Evolutionary conservation across 805 yeast genomes (phyloP).

Genomic region (Isabelozyma gotoi): DNA sequence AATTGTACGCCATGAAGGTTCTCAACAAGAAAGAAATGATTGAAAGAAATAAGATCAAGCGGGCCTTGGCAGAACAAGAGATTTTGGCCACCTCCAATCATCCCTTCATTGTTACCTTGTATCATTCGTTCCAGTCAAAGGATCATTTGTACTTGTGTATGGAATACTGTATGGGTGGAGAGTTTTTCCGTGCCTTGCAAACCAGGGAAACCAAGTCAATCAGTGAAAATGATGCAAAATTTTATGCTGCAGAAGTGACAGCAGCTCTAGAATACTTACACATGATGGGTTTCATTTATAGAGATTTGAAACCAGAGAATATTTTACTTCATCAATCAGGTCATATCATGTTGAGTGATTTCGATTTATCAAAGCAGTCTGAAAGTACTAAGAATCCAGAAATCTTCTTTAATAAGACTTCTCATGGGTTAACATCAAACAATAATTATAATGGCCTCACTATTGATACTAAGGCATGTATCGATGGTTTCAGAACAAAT

Average conservation of each 20-base stretch:
- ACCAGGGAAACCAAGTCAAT: slow-evolving; percentile 85
- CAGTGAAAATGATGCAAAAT: slow-evolving; percentile 82
- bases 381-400: slow-evolving; percentile 76
- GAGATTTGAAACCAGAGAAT: slow-evolving; percentile 96
- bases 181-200: slow-evolving; percentile 93
- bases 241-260: slow-evolving; percentile 94
- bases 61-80: slow-evolving; percentile 96
- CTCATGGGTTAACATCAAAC: slow-evolving; percentile 21
- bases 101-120: slow-evolving; percentile 94
- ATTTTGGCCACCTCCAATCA: slow-evolving; percentile 93
- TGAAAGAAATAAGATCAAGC: slow-evolving; percentile 87
- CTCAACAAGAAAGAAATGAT: slow-evolving; percentile 91
- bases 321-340: slow-evolving; percentile 94
- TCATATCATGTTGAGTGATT: slow-evolving; percentile 96
- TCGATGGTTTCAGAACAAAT: slow-evolving; percentile 94
- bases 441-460: slow-evolving; percentile 48
- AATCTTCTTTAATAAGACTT: slow-evolving; percentile 41
- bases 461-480: slow-evolving; percentile 90
- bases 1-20: slow-evolving; percentile 90
- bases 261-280: slow-evolving; percentile 96
- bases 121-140: slow-evolving; percentile 94
- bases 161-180: slow-evolving; percentile 99
- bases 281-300: slow-evolving; percentile 93
- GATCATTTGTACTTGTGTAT: slow-evolving; percentile 90
- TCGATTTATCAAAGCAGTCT: slow-evolving; percentile 90